Percentiles rank a stretch among this genome's conserved stretches.
These are phyloP conservation scores for Hamamelis virginiana DNA, from an alignment of 164 flowering plant species.

Conservation along the genomic window DNA sequence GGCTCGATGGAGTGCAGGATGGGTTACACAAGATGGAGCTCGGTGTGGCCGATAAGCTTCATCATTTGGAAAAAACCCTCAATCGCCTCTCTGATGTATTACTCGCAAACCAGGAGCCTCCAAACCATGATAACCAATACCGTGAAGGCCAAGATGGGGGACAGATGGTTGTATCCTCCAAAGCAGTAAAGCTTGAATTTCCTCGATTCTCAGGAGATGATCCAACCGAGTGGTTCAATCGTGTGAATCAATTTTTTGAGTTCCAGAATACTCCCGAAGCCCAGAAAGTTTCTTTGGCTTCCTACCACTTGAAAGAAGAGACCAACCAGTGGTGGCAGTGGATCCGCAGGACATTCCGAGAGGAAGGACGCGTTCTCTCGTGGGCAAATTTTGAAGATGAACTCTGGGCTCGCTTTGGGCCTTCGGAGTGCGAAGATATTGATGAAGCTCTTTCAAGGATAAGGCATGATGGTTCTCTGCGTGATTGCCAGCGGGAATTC, in stretches of 20 bases:
- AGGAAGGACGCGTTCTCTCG: not conserved
- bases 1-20: too few relatives aligned
- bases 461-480: not conserved
- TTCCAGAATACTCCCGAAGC: too few relatives aligned
- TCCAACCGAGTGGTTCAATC: too few relatives aligned
- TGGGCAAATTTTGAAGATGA: conserved; percentile 1
- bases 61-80: too few relatives aligned
- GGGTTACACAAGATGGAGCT: too few relatives aligned
- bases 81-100: not conserved
- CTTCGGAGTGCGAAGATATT: too few relatives aligned
- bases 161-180: not conserved
- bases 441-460: too few relatives aligned
- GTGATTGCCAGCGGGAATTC: not conserved
- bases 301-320: not conserved
- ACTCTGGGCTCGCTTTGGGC: too few relatives aligned
- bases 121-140: not conserved
- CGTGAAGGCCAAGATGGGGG: not conserved
- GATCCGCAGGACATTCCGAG: too few relatives aligned
- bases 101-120: not conserved
- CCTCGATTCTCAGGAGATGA: not conserved
- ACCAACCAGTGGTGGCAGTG: too few relatives aligned
- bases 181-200: not conserved
- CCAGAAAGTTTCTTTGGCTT: not conserved
- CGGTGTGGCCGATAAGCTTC: too few relatives aligned
- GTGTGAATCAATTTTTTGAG: too few relatives aligned